These are phyloP conservation scores for Calocybe cyanea DNA, from an alignment of 768 basidiomycete genomes.

Conservation along the genomic window DNA sequence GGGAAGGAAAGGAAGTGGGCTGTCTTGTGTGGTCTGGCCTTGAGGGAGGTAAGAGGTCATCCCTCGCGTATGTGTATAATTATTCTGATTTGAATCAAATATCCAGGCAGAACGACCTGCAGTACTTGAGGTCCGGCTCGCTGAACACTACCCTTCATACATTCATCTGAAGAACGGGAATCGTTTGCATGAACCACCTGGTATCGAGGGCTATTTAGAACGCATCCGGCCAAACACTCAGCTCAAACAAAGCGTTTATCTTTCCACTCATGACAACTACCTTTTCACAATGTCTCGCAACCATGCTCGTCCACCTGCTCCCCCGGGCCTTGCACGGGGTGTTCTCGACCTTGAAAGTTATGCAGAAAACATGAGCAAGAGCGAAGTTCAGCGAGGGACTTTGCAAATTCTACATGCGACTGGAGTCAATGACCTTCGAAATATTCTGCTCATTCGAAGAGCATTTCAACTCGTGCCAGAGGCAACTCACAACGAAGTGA, in stretches of 20 bases:
- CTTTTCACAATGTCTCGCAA: constrained; percentile 56
- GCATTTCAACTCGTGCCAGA: constrained; percentile 48
- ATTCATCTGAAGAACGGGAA: constrained; percentile 42
- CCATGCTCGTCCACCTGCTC: constrained; percentile 63
- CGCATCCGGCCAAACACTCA: constrained; percentile 61
- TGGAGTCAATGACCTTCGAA: constrained; percentile 73
- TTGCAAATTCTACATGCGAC: constrained; percentile 59
- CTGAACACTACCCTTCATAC: constrained; percentile 58
- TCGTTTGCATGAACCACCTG: constrained; percentile 68
- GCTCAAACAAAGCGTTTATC: constrained; percentile 58
- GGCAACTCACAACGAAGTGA: constrained; percentile 30
- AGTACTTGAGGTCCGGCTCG: constrained; percentile 70
- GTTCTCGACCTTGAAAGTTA: constrained; percentile 23
- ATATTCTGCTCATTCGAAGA: constrained; percentile 59
- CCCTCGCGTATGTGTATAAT: too few relatives aligned
- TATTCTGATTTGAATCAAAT: not conserved
- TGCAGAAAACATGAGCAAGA: constrained; percentile 37
- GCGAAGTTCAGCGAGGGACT: constrained; percentile 60
- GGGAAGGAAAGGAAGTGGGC: constrained; percentile 65
- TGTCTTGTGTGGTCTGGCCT: constrained; percentile 71
- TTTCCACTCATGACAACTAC: constrained; percentile 68
- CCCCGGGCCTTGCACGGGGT: constrained; percentile 47
- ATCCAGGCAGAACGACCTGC: constrained; percentile 36
- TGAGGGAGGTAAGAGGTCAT: constrained; percentile 51
- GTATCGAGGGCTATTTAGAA: constrained; percentile 84